A percentile compares a stretch with the other conserved stretches of the same genome.
Conservation (phyloP, 2,329 filamentous ascomycete genomes). For the Cladosporium sp. region DNA sequence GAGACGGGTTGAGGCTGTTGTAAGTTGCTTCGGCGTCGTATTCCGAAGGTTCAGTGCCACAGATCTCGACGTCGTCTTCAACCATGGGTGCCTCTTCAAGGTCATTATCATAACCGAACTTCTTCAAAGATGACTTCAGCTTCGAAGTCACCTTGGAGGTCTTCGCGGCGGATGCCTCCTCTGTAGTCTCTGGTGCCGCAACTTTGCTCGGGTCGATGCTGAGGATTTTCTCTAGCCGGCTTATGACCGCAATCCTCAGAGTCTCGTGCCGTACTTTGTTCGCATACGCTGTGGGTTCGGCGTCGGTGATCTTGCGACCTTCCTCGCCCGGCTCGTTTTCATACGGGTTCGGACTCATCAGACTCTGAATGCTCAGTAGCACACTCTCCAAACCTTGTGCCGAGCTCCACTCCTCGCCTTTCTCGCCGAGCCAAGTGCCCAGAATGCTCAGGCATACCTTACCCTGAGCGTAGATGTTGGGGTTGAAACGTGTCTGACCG, state of each 20-base stretch:
- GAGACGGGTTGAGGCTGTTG: slow-evolving; percentile 33
- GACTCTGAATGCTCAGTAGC: slow-evolving; percentile 88
- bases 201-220: slow-evolving; percentile 49
- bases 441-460: slow-evolving; percentile 77
- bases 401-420: slow-evolving; percentile 92
- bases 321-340: slow-evolving; percentile 90
- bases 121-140: background rate
- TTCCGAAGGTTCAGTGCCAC: slow-evolving; percentile 27
- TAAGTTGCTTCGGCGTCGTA: slow-evolving; percentile 37
- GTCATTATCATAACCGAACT: background rate
- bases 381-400: slow-evolving; percentile 94
- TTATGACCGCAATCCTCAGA: slow-evolving; percentile 78
- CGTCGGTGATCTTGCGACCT: slow-evolving; percentile 42
- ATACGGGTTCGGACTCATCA: slow-evolving; percentile 92
- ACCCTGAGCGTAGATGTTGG: slow-evolving; percentile 88
- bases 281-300: slow-evolving; percentile 25
- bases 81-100: slow-evolving; percentile 3
- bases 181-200: background rate
- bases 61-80: slow-evolving; percentile 14
- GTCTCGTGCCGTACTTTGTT: slow-evolving; percentile 83
- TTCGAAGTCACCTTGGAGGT: background rate
- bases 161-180: background rate
- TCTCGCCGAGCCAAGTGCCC: slow-evolving; percentile 89
- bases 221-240: slow-evolving; percentile 76
- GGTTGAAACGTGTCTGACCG: slow-evolving; percentile 88